phyloP scores from a whole-genome alignment of 192 early-diverging fungal species.

The Mycoemilia scoparia region DNA sequence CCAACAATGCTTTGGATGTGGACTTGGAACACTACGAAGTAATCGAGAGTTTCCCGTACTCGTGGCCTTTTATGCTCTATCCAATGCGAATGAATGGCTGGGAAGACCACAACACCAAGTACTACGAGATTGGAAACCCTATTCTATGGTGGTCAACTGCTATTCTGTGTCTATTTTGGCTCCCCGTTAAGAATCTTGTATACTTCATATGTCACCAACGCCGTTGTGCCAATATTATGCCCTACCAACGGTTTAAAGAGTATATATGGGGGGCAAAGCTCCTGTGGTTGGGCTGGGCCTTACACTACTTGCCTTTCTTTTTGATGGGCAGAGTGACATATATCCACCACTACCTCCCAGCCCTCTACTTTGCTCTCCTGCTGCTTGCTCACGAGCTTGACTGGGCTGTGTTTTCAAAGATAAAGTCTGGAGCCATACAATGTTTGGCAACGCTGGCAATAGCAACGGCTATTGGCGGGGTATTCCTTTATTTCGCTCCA shows the following conservation, averaged over 20 bases:
- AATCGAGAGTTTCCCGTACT: conserved; percentile 36
- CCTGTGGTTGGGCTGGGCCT: conserved; percentile 55
- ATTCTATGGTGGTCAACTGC: conserved; percentile 62
- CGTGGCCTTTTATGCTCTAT: conserved; percentile 70
- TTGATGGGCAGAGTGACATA: conserved; percentile 75
- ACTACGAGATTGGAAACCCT: conserved; percentile 80
- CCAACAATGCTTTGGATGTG: conserved; percentile 20
- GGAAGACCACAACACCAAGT: conserved; percentile 47
- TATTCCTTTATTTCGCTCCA: conserved; percentile 50
- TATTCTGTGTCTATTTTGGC: conserved; percentile 3
- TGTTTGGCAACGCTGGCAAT: conserved; percentile 22
- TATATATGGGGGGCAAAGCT: conserved; percentile 47
- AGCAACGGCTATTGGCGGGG: conserved; percentile 6
- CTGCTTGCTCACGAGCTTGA: conserved; percentile 54
- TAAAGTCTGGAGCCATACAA: no score
- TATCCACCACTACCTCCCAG: conserved; percentile 81
- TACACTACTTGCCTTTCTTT: conserved; percentile 83
- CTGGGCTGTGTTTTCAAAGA: no score
- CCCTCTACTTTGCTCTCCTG: conserved; percentile 64
- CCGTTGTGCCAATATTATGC: neutral
- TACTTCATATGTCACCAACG: conserved; percentile 6
- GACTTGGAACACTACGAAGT: conserved; percentile 25
- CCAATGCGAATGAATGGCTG: conserved; percentile 77
- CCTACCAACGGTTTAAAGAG: neutral
- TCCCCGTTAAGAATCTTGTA: conserved; percentile 4